Evolutionary conservation across 169 alveolate species (phyloP).

Genomic region (Plasmodium ovale): DNA sequence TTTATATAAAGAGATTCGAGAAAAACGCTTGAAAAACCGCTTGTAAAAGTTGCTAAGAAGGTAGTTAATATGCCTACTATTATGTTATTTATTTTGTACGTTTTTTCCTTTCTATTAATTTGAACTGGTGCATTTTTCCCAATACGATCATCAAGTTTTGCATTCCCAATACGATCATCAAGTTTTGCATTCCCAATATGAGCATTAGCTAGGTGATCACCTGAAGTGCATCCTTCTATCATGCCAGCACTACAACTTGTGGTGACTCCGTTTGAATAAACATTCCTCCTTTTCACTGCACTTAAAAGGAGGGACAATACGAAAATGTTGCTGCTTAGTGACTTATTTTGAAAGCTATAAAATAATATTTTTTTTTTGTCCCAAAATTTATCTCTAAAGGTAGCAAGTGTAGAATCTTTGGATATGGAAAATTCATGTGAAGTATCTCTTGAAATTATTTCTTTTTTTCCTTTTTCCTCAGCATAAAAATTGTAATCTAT

Average conservation of each 20-base stretch:
- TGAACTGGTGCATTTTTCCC: no score
- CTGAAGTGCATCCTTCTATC: no score
- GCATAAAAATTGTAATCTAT: not conserved
- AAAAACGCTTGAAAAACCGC: conserved; percentile 65
- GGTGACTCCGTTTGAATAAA: not conserved
- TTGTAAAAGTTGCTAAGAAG: conserved; percentile 34
- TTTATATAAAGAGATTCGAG: conserved; percentile 41
- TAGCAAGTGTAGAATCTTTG: not conserved
- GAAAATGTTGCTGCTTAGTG: not conserved
- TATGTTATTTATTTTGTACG: conserved; percentile 1
- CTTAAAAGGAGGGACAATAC: not conserved
- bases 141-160: not conserved
- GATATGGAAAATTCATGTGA: not conserved
- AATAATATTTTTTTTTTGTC: not conserved
- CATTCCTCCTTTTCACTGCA: not conserved
- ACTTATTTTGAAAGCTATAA: not conserved
- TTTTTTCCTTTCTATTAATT: not conserved
- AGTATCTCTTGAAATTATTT: not conserved
- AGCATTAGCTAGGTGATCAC: not conserved
- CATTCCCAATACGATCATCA: not conserved
- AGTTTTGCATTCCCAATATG: not conserved
- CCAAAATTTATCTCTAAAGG: not conserved
- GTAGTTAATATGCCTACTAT: conserved; percentile 49
- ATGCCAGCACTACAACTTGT: no score
- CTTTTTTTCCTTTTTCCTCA: not conserved